These are phyloP conservation scores for Teunomyces barrocoloradensis DNA, from an alignment of 805 yeast species.

Conservation along the genomic window DNA sequence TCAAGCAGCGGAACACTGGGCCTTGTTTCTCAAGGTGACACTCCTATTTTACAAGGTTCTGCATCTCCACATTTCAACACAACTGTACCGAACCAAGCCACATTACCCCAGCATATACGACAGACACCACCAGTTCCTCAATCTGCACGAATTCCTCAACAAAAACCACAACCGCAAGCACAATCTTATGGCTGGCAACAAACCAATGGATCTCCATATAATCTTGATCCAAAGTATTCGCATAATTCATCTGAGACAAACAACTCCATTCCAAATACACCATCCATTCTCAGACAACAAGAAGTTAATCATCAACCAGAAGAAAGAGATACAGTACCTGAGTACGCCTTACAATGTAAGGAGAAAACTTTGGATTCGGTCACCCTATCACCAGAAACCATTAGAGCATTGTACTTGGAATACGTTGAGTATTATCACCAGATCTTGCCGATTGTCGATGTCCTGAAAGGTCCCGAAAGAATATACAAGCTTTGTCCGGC, in stretches of 20 bases:
- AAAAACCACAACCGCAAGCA: background rate
- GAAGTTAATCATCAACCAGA: conserved; percentile 1
- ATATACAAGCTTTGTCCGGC: conserved; percentile 81
- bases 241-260: conserved; percentile 20
- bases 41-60: background rate
- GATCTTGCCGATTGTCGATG: conserved; percentile 83
- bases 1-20: background rate
- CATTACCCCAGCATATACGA: background rate
- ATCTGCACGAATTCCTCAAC: background rate
- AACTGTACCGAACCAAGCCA: background rate
- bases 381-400: conserved; percentile 57
- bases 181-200: background rate
- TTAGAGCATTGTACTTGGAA: conserved; percentile 62
- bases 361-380: conserved; percentile 74
- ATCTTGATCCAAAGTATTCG: conserved; percentile 5
- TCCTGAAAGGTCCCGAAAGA: conserved; percentile 75
- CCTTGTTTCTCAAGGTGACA: background rate
- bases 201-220: background rate
- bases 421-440: conserved; percentile 80
- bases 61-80: background rate
- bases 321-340: conserved; percentile 17
- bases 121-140: background rate
- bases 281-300: conserved; percentile 17
- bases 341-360: conserved; percentile 47
- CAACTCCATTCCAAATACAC: conserved; percentile 29